These are phyloP conservation scores for Artemisia annua DNA, from an alignment of 129 eudicot species.

Conservation along the genomic window DNA sequence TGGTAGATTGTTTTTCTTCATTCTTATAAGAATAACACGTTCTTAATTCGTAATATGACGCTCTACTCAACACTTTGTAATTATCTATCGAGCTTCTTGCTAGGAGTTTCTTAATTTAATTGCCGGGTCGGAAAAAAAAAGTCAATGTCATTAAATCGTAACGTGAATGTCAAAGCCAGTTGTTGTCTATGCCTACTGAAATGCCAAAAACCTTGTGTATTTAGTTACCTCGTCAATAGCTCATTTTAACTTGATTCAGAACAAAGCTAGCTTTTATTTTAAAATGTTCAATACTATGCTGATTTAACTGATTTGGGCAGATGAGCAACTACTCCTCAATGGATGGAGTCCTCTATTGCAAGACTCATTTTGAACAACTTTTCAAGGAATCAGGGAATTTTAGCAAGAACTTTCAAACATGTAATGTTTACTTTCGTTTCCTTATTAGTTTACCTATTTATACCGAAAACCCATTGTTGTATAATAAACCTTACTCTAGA, in stretches of 20 bases:
- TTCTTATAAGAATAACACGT: too few species aligned
- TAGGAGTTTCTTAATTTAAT: too few species aligned
- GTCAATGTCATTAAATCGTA: too few species aligned
- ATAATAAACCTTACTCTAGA: too few species aligned
- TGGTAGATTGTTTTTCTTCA: neutral
- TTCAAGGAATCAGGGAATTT: slow-evolving; percentile 93
- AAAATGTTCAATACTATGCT: too few species aligned
- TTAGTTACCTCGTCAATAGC: neutral
- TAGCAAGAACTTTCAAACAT: slow-evolving; percentile 79
- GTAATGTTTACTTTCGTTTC: slow-evolving; percentile 29
- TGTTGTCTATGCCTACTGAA: neutral
- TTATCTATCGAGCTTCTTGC: too few species aligned
- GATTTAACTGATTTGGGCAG: slow-evolving; percentile 35
- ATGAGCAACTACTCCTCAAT: slow-evolving; percentile 99
- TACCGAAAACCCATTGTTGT: too few species aligned
- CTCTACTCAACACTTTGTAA: too few species aligned
- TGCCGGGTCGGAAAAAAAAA: too few species aligned
- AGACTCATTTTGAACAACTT: slow-evolving; percentile 91
- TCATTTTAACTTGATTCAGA: neutral
- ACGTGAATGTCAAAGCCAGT: neutral
- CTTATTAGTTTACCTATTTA: neutral
- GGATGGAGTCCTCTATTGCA: slow-evolving; percentile 98
- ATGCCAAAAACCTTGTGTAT: neutral
- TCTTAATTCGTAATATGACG: too few species aligned
- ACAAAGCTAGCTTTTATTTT: too few species aligned